Evolutionary conservation across 2,329 filamentous ascomycete genomes (phyloP).

Genomic region (Bipolaris bicolor): DNA sequence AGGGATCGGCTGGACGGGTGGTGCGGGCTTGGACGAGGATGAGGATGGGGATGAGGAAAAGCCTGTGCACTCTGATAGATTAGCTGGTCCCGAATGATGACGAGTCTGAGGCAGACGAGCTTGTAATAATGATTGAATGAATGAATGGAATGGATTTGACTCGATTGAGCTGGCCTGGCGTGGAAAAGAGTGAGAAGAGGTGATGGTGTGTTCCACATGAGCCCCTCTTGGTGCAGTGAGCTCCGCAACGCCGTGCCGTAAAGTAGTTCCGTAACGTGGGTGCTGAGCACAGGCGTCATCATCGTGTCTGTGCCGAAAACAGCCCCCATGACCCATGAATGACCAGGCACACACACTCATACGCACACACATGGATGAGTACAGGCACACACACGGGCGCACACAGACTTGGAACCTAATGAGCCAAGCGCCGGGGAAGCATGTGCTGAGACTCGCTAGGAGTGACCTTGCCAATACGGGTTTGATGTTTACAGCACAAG

Average conservation of each 20-base stretch:
- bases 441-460: too few species aligned
- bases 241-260: conserved; percentile 30
- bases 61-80: conserved; percentile 21
- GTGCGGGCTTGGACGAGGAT: conserved; percentile 5
- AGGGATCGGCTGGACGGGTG: conserved; percentile 12
- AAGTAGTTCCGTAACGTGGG: conserved; percentile 35
- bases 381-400: too few species aligned
- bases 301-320: conserved; percentile 24
- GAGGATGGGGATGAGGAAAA: background rate
- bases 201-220: conserved; percentile 22
- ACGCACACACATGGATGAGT: too few species aligned
- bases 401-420: too few species aligned
- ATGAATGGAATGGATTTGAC: conserved; percentile 12
- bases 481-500: too few species aligned
- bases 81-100: conserved; percentile 20
- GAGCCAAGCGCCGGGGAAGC: too few species aligned
- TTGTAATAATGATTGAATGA: conserved; percentile 29
- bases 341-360: conserved; percentile 8
- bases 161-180: conserved; percentile 2
- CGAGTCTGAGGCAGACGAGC: conserved; percentile 23
- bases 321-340: conserved; percentile 24
- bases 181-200: conserved; percentile 21
- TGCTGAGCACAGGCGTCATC: conserved; percentile 33
- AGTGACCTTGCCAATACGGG: too few species aligned
- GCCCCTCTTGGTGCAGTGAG: conserved; percentile 28